Conservation (phyloP, 208 protist genomes). For the Trypanosoma melophagium region DNA sequence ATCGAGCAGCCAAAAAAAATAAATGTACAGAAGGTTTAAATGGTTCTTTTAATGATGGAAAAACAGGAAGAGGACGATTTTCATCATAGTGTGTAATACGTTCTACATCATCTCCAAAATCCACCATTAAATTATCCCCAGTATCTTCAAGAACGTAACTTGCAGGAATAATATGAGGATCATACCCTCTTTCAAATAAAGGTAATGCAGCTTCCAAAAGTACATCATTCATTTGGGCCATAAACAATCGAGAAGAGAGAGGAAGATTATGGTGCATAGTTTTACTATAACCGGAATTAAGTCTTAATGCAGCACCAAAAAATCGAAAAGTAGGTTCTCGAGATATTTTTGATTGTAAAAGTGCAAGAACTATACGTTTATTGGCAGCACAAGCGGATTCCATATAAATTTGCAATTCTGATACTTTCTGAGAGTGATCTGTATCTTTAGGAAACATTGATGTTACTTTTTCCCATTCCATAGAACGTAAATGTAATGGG, state of each 20-base stretch:
- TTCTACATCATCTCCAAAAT: conserved; percentile 63
- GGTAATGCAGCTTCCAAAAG: conserved; percentile 72
- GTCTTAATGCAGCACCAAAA: conserved; percentile 60
- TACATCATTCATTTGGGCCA: conserved; percentile 76
- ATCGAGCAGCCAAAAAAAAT: conserved; percentile 78
- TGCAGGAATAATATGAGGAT: conserved; percentile 44
- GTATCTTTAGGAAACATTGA: conserved; percentile 46
- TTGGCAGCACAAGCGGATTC: conserved; percentile 48
- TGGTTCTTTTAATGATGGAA: conserved; percentile 25
- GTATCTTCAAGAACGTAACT: conserved; percentile 61
- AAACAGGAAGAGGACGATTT: conserved; percentile 52
- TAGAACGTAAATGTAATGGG: conserved; percentile 4
- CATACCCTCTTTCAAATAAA: conserved; percentile 41
- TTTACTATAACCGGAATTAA: conserved; percentile 81
- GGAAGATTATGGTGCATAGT: conserved; percentile 72
- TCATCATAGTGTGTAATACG: conserved; percentile 70
- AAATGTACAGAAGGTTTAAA: conserved; percentile 77
- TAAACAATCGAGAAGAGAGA: conserved; percentile 78
- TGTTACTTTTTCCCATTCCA: conserved; percentile 40
- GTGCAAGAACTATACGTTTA: conserved; percentile 48
- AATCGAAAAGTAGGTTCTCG: conserved; percentile 68
- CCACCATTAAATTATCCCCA: conserved; percentile 39
- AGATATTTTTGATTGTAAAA: conserved; percentile 55
- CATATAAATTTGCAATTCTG: conserved; percentile 51
- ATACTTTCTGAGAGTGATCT: conserved; percentile 47